Percentiles rank a stretch among this genome's conserved stretches.
phyloP scores from a whole-genome alignment of 2,329 filamentous ascomycete species.

The Ophiocordyceps camponoti-saundersi region DNA sequence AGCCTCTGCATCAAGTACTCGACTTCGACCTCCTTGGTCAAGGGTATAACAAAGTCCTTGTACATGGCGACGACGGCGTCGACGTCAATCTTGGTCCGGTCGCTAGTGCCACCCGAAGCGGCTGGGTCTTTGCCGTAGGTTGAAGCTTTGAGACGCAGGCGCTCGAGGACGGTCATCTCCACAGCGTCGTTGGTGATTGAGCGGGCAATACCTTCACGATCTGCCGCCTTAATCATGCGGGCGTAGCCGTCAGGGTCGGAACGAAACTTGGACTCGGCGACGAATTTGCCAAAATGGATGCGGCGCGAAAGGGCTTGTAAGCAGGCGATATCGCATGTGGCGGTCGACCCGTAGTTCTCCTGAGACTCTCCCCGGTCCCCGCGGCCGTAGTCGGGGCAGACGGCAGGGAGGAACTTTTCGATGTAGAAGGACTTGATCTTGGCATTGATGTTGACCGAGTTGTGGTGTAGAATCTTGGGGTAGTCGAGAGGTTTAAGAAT shows the following conservation, averaged over 20 bases:
- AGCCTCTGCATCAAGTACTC: slow-evolving; percentile 95
- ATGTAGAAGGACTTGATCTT: slow-evolving; percentile 79
- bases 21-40: slow-evolving; percentile 97
- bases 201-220: slow-evolving; percentile 66
- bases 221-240: slow-evolving; percentile 61
- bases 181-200: slow-evolving; percentile 84
- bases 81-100: slow-evolving; percentile 70
- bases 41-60: slow-evolving; percentile 78
- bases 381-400: slow-evolving; percentile 63
- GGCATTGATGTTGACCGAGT: slow-evolving; percentile 79
- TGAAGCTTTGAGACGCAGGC: slow-evolving; percentile 72
- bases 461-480: slow-evolving; percentile 71
- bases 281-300: slow-evolving; percentile 97
- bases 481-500: slow-evolving; percentile 82
- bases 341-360: slow-evolving; percentile 90
- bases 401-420: slow-evolving; percentile 62
- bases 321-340: slow-evolving; percentile 78
- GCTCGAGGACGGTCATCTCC: slow-evolving; percentile 79
- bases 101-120: slow-evolving; percentile 31
- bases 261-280: slow-evolving; percentile 88
- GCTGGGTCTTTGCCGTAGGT: slow-evolving; percentile 89
- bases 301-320: slow-evolving; percentile 78
- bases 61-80: slow-evolving; percentile 88
- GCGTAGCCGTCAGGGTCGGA: slow-evolving; percentile 70
- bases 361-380: slow-evolving; percentile 68